A percentile compares a stretch with the other conserved stretches of the same genome.
Evolutionary conservation across 129 eudicot species (phyloP).

Genomic region (Oenanthe sinensis): DNA sequence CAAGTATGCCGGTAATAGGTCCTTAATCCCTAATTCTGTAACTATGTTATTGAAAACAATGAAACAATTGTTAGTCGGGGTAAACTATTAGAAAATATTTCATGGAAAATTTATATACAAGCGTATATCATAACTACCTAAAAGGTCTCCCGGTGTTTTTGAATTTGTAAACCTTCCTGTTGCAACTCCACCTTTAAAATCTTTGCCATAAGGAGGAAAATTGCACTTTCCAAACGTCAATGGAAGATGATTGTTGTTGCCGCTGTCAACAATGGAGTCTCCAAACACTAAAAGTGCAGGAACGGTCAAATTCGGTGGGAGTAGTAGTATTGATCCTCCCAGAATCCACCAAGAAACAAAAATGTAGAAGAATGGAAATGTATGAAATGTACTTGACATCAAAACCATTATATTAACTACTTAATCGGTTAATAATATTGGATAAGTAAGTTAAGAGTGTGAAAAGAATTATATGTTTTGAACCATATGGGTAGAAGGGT

Average conservation of each 20-base stretch:
- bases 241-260: background rate
- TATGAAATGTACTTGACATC: background rate
- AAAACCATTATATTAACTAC: background rate
- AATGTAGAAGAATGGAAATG: background rate
- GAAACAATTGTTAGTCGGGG: background rate
- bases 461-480: no score
- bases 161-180: conserved; percentile 63
- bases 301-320: background rate
- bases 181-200: conserved; percentile 34
- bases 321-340: background rate
- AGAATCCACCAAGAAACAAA: background rate
- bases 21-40: conserved; percentile 33
- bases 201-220: conserved; percentile 57
- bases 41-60: conserved; percentile 10
- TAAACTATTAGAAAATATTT: background rate
- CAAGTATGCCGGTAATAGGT: conserved; percentile 39
- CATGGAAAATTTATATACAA: no score
- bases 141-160: conserved; percentile 47
- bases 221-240: conserved; percentile 32
- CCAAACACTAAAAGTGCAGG: conserved; percentile 1
- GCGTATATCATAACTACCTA: no score
- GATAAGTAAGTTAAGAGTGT: background rate
- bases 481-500: background rate
- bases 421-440: background rate
- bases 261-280: conserved; percentile 6